Evolutionary conservation across 768 basidiomycete genomes (phyloP), one percentile per base, ranked within the genome.

Genomic region (Cantharellus cinnabarinus): DNA sequence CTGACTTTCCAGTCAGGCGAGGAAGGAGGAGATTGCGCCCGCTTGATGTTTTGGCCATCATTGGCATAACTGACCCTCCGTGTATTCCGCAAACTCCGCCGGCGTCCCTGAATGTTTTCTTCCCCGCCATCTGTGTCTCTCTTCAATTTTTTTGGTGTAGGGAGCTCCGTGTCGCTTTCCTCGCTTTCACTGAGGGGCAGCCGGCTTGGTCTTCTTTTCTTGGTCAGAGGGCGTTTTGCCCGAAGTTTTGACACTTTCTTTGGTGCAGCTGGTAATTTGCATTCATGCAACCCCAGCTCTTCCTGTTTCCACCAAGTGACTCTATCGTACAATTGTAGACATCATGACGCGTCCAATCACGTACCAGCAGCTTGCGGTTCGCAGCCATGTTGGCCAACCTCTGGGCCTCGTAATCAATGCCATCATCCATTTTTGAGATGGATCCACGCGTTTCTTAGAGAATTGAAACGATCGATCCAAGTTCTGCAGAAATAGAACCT

Each of bases 331-430:
- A 29, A 29, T 29, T 29, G 20, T 29, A 29, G 20, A 29, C 20
- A 29, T 29, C 20, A 29, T 29, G 20, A 29, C 20, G 20, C 20
- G 20, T 29, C 20, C 20, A 29, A 29, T 29, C 20, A 29, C 20
- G 20, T 29, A 29, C 20, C 20, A 29, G 20, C 1, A 29, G 20
- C 20, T 29, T 29, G 20, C 20, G 20, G 38, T 2, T 50, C 60
- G 3, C 62, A 59, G 39, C 42, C 58, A 34, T 59, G 63, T 54
- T 41, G 62, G 1, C 15, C 55, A 1, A 58, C 62, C 4, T 52
- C 59, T 4, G 62, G 61, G 14, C 59, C 62, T 7, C 63, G 62
- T 37, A 15, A 62, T 55, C 35, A 3, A 14, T 39, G 14, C 14
- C 34, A 14, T 40, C 41, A 10, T n/a, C 34, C 20, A 29, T 29